These are phyloP conservation scores for Nosema muscidifuracis DNA, from an alignment of 371 early-diverging fungal species.

Conservation along the genomic window DNA sequence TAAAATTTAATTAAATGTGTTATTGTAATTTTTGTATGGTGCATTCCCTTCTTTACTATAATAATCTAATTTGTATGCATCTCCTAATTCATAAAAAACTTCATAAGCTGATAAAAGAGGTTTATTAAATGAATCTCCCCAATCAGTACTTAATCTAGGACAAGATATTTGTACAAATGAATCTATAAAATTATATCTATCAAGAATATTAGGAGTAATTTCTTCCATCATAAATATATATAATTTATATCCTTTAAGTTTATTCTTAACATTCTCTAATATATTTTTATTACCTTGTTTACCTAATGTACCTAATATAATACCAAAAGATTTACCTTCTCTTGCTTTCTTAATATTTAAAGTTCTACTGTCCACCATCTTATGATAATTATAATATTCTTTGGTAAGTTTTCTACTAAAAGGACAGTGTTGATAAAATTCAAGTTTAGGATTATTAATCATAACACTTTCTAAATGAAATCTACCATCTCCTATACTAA, in stretches of 20 bases:
- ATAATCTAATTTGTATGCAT: constrained; percentile 61
- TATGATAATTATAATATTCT: constrained; percentile 81
- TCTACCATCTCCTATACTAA: constrained; percentile 83
- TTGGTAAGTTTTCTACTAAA: constrained; percentile 79
- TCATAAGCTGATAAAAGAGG: constrained; percentile 93
- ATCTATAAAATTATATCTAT: constrained; percentile 48
- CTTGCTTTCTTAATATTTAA: constrained; percentile 70
- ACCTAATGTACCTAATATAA: constrained; percentile 92
- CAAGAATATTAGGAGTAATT: constrained; percentile 49
- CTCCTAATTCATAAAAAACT: constrained; percentile 68
- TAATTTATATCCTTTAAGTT: constrained; percentile 64
- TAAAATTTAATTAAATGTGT: neutral
- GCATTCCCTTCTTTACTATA: constrained; percentile 53
- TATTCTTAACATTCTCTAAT: constrained; percentile 65
- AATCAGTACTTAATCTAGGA: constrained; percentile 93
- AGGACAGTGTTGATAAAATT: constrained; percentile 91
- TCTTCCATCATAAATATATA: constrained; percentile 58
- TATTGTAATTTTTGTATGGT: constrained; percentile 58
- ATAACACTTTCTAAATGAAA: constrained; percentile 98
- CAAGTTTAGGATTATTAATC: constrained; percentile 85
- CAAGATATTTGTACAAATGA: constrained; percentile 91
- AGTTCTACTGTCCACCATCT: constrained; percentile 76
- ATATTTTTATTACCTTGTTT: constrained; percentile 89
- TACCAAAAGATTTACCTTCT: constrained; percentile 70
- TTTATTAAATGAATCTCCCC: constrained; percentile 87